Evolutionary conservation across 345 rosid genomes (phyloP).

Genomic region (Murraya paniculata): DNA sequence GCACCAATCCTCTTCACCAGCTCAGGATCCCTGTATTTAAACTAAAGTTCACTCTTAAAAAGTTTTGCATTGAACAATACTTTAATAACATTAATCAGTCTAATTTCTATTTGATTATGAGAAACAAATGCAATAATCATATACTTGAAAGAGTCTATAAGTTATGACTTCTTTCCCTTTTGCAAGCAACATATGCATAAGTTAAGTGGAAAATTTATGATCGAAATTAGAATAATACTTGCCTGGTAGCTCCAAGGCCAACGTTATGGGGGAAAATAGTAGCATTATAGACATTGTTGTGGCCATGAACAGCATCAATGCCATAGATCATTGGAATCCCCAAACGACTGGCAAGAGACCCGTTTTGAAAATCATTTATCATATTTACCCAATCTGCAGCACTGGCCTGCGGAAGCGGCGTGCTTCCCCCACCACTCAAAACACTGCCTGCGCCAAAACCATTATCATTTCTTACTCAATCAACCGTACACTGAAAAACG

Average conservation of each 20-base stretch:
- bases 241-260: slow-evolving; percentile 93
- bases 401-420: slow-evolving; percentile 66
- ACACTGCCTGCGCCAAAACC: slow-evolving; percentile 56
- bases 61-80: background rate
- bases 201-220: background rate
- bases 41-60: background rate
- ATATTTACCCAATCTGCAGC: slow-evolving; percentile 74
- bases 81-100: background rate
- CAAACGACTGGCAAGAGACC: slow-evolving; percentile 67
- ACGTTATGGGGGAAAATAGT: slow-evolving; percentile 89
- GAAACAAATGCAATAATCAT: background rate
- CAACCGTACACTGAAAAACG: background rate
- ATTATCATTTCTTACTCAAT: background rate
- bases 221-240: slow-evolving; percentile 10
- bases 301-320: slow-evolving; percentile 94
- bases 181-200: background rate
- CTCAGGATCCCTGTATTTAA: slow-evolving; percentile 62
- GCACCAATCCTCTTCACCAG: slow-evolving; percentile 88
- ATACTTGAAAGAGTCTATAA: background rate
- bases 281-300: slow-evolving; percentile 84
- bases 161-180: background rate
- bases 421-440: slow-evolving; percentile 88
- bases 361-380: slow-evolving; percentile 70
- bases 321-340: slow-evolving; percentile 95
- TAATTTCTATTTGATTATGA: background rate